phyloP scores from a whole-genome alignment of 169 alveolate species.

The Cryptosporidium andersoni region DNA sequence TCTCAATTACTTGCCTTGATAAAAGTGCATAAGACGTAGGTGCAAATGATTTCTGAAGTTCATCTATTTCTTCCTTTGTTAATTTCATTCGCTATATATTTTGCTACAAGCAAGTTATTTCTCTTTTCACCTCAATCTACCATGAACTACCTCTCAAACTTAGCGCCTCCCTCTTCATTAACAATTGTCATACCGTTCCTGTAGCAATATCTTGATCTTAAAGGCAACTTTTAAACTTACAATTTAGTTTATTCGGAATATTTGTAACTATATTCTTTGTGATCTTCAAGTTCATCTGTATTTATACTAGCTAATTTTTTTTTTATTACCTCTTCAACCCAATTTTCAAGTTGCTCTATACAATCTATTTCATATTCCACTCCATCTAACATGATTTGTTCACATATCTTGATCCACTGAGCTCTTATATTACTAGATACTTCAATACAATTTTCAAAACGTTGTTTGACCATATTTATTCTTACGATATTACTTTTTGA shows the following conservation, averaged over 20 bases:
- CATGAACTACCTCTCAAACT: no score
- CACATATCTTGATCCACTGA: conserved; percentile 28
- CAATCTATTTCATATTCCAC: conserved; percentile 58
- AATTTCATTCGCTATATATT: conserved; percentile 45
- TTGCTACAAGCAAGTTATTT: neutral
- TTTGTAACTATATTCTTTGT: no score
- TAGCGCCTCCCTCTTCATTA: no score
- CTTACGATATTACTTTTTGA: conserved; percentile 22
- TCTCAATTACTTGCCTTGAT: conserved; percentile 56
- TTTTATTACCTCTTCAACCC: conserved; percentile 10
- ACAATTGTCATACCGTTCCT: no score
- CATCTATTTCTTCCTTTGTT: conserved; percentile 68
- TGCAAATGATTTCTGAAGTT: conserved; percentile 51
- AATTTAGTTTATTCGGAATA: no score
- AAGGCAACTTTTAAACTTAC: no score
- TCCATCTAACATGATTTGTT: conserved; percentile 22
- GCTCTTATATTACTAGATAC: conserved; percentile 1
- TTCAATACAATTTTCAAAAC: neutral
- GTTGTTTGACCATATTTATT: conserved; percentile 7
- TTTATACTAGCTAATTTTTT: neutral
- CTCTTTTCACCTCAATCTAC: no score
- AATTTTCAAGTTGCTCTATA: conserved; percentile 20
- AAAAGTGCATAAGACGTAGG: conserved; percentile 55
- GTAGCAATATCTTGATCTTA: no score
- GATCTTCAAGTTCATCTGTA: no score